These are phyloP conservation scores for Chytridium lagenaria DNA, from an alignment of 371 early-diverging fungal genomes.

Conservation along the genomic window DNA sequence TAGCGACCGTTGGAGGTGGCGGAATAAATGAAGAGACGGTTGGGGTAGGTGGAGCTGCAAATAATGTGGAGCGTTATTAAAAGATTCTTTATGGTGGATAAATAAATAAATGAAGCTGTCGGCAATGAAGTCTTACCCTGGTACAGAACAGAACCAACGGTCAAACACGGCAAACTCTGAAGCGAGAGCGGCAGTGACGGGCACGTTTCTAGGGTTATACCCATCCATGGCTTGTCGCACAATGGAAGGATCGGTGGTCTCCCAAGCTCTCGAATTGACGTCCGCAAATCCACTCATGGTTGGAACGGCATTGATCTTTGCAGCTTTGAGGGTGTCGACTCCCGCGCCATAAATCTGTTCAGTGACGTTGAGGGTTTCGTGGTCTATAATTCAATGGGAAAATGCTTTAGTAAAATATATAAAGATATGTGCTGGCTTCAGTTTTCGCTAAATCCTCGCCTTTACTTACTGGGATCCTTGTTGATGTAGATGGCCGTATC, in stretches of 20 bases:
- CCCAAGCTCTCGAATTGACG: no score
- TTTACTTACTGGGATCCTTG: slow-evolving; percentile 15
- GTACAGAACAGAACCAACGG: no score
- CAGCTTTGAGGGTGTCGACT: no score
- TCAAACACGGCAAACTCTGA: slow-evolving; percentile 38
- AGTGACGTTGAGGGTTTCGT: slow-evolving; percentile 21
- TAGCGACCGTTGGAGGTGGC: no score
- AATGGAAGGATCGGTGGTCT: no score
- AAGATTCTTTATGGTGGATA: no score
- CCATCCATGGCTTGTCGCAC: slow-evolving; percentile 19
- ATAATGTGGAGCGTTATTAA: no score
- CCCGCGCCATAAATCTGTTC: slow-evolving; percentile 40
- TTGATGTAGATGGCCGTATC: slow-evolving; percentile 3
- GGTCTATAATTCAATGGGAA: background rate
- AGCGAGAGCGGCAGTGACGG: slow-evolving; percentile 38
- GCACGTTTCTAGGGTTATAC: slow-evolving; percentile 28
- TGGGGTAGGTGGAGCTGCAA: no score
- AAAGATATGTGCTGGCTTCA: no score
- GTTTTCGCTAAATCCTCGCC: background rate
- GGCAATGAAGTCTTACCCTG: slow-evolving; percentile 43
- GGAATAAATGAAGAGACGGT: no score
- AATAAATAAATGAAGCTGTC: no score
- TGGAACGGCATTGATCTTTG: background rate
- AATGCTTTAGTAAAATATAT: background rate
- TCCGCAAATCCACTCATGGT: no score